A percentile compares a stretch with the other conserved stretches of the same genome.
phyloP scores from a whole-genome alignment of 2,329 filamentous ascomycete species.

The Aspergillus latus region DNA sequence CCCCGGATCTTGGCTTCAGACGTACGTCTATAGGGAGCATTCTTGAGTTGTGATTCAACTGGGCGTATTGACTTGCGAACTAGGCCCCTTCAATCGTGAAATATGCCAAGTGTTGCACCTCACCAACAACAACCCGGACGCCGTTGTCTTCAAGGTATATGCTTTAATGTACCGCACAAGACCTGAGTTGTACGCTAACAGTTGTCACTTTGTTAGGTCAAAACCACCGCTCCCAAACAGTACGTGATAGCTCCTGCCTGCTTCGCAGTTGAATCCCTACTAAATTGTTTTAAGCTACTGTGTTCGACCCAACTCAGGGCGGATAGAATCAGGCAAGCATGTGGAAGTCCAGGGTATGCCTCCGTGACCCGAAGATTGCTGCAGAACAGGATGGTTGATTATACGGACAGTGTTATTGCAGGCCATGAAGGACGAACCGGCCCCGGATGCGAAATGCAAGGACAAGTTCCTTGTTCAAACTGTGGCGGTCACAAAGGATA shows the following conservation, averaged over 20 bases:
- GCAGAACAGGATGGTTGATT: conserved; percentile 24
- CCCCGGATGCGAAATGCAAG: conserved; percentile 81
- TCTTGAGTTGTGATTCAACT: conserved; percentile 16
- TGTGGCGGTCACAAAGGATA: conserved; percentile 76
- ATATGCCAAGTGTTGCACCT: conserved; percentile 62
- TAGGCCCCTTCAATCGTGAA: conserved; percentile 64
- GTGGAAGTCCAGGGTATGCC: conserved; percentile 83
- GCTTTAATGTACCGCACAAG: conserved; percentile 6
- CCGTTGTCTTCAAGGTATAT: conserved; percentile 65
- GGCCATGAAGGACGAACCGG: conserved; percentile 94
- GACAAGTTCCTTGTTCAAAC: conserved; percentile 98
- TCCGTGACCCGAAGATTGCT: neutral
- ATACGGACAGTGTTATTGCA: conserved; percentile 75
- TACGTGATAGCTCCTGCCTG: conserved; percentile 53
- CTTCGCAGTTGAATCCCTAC: conserved; percentile 16
- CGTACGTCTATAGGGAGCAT: conserved; percentile 53
- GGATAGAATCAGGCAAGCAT: conserved; percentile 83
- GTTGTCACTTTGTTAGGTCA: conserved; percentile 64
- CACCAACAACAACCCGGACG: conserved; percentile 57
- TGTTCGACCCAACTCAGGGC: conserved; percentile 93
- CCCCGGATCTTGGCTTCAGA: conserved; percentile 86
- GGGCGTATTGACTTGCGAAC: conserved; percentile 27
- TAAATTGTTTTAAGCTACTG: conserved; percentile 70
- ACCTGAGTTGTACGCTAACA: conserved; percentile 28
- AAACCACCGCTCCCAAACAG: conserved; percentile 99